phyloP scores from a whole-genome alignment of 192 early-diverging fungal genomes.

The Dissophora globulifera region DNA sequence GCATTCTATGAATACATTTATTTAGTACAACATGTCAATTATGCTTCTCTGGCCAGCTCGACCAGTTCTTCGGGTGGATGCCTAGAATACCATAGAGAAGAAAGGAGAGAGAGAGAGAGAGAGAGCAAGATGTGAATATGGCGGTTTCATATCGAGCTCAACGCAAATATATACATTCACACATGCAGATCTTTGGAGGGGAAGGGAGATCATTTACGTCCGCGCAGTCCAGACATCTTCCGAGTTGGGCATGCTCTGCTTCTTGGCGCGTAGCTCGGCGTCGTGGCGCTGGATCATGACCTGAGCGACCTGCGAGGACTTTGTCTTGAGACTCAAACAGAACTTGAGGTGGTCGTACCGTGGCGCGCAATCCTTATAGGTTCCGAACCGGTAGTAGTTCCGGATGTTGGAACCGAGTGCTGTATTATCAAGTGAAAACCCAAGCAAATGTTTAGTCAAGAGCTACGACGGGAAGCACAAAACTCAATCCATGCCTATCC shows the following conservation, averaged over 20 bases:
- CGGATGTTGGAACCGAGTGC: constrained; percentile 58
- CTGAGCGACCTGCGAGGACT: constrained; percentile 52
- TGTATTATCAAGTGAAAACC: constrained; percentile 11
- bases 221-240: constrained; percentile 58
- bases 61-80: constrained; percentile 35
- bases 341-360: constrained; percentile 60
- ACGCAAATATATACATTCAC: too few species aligned
- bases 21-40: too few species aligned
- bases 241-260: constrained; percentile 41
- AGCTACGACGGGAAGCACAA: too few species aligned
- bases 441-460: too few species aligned
- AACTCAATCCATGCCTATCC: too few species aligned
- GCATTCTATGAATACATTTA: too few species aligned
- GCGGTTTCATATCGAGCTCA: too few species aligned
- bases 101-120: too few species aligned
- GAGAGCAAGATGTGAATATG: too few species aligned
- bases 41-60: constrained; percentile 13
- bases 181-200: too few species aligned
- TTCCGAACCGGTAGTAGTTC: constrained; percentile 62
- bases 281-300: constrained; percentile 53
- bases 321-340: constrained; percentile 59
- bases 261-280: constrained; percentile 34
- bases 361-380: constrained; percentile 52
- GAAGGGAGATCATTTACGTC: too few species aligned
- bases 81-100: background rate